These are phyloP conservation scores for Talaromyces trachyspermus DNA, from an alignment of 495 filamentous ascomycete genomes.

Conservation along the genomic window DNA sequence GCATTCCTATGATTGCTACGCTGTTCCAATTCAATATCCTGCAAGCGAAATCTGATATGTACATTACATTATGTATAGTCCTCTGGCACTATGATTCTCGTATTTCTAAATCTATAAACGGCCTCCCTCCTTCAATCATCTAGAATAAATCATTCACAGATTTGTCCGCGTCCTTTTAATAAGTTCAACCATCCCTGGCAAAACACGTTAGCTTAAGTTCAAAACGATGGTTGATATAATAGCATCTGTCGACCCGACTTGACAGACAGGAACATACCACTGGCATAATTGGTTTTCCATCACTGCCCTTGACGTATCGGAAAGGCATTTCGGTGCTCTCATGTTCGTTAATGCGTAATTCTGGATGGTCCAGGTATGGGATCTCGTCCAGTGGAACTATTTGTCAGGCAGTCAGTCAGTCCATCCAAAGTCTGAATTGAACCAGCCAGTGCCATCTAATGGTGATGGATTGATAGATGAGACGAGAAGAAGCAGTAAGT, in stretches of 20 bases:
- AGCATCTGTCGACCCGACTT: too few relatives aligned
- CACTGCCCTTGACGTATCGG: conserved; percentile 72
- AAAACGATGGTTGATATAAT: too few relatives aligned
- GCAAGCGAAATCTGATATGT: too few relatives aligned
- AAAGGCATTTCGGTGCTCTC: conserved; percentile 97
- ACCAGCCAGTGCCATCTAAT: too few relatives aligned
- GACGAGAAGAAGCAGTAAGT: too few relatives aligned
- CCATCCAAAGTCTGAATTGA: too few relatives aligned
- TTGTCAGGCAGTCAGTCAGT: conserved; percentile 12
- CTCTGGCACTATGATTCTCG: too few relatives aligned
- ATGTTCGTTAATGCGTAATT: conserved; percentile 80
- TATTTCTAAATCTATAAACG: not conserved
- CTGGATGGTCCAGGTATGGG: conserved; percentile 76
- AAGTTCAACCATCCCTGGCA: conserved; percentile 84
- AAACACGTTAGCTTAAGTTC: too few relatives aligned
- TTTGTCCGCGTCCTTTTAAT: conserved; percentile 94
- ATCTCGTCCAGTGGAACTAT: conserved; percentile 69
- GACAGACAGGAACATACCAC: conserved; percentile 49
- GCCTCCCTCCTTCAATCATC: conserved; percentile 11
- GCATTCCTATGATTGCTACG: too few relatives aligned
- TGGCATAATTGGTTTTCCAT: conserved; percentile 84
- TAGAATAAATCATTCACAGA: conserved; percentile 82
- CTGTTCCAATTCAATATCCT: too few relatives aligned
- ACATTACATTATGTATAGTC: too few relatives aligned
- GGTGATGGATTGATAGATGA: too few relatives aligned